Percentiles rank a stretch among this genome's conserved stretches.
Conservation (phyloP, 1,139 yeast genomes). For the Protomyces macrosporus region DNA sequence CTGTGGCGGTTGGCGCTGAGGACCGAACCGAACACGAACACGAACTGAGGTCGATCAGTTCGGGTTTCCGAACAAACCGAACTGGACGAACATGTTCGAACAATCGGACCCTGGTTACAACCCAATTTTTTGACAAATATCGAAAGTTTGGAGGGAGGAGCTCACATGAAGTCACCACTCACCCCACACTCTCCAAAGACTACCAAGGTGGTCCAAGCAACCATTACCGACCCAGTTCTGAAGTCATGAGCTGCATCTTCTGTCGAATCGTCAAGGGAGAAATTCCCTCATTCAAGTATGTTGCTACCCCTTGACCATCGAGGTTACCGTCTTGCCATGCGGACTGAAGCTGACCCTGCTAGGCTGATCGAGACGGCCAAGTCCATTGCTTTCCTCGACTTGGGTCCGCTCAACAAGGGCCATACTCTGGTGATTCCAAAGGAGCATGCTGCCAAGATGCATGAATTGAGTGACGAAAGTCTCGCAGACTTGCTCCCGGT, state of each 20-base stretch:
- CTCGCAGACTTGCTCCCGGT: constrained; percentile 78
- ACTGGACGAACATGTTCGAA: too few species aligned
- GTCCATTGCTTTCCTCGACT: constrained; percentile 72
- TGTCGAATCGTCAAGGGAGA: constrained; percentile 82
- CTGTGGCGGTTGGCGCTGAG: too few species aligned
- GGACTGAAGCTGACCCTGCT: constrained; percentile 38
- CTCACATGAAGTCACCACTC: too few species aligned
- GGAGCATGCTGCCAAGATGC: constrained; percentile 85
- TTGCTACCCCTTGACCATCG: not conserved
- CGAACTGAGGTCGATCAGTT: too few species aligned
- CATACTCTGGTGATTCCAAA: constrained; percentile 79
- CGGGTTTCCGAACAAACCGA: too few species aligned
- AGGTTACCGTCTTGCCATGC: not conserved
- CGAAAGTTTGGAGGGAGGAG: too few species aligned
- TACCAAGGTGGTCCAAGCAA: too few species aligned
- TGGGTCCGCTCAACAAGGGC: constrained; percentile 83
- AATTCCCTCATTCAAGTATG: constrained; percentile 33
- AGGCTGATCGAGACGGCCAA: constrained; percentile 77
- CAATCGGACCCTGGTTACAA: too few species aligned
- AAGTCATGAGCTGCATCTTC: constrained; percentile 54
- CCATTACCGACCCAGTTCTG: too few species aligned
- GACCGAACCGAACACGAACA: too few species aligned
- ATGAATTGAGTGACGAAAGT: constrained; percentile 85
- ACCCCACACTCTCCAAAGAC: too few species aligned
- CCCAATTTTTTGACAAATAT: too few species aligned